Conservation (phyloP, 441 rosid species). For the Caryocar brasiliense region DNA sequence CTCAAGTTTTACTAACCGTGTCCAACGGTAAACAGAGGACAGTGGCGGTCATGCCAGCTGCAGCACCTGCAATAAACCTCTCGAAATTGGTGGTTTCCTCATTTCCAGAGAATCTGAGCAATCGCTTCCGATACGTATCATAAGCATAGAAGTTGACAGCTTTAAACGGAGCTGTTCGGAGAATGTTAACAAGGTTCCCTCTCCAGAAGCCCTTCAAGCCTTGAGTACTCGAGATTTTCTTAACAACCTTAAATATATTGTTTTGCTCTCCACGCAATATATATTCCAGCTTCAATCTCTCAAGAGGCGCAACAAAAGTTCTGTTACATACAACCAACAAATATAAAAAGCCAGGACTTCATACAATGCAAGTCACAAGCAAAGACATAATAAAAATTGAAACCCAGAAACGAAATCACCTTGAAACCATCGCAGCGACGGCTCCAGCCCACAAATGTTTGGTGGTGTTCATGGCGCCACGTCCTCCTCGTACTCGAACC, state of each 20-base stretch:
- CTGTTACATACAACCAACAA: slow-evolving; percentile 19
- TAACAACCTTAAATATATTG: slow-evolving; percentile 48
- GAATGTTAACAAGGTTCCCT: slow-evolving; percentile 74
- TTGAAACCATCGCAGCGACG: slow-evolving; percentile 77
- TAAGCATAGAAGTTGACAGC: slow-evolving; percentile 73
- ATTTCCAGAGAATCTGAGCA: slow-evolving; percentile 56
- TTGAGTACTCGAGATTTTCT: slow-evolving; percentile 51
- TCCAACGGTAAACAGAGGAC: slow-evolving; percentile 74
- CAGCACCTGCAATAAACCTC: slow-evolving; percentile 78
- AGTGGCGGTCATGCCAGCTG: slow-evolving; percentile 77
- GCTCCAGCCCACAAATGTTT: slow-evolving; percentile 88
- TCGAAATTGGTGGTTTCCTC: slow-evolving; percentile 67
- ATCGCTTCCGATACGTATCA: slow-evolving; percentile 68
- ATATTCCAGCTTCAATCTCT: slow-evolving; percentile 79
- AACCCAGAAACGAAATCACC: slow-evolving; percentile 21
- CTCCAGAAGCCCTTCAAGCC: slow-evolving; percentile 74
- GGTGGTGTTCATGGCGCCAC: slow-evolving; percentile 45
- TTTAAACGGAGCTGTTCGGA: slow-evolving; percentile 79
- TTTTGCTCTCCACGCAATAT: slow-evolving; percentile 71
- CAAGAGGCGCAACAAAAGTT: slow-evolving; percentile 77
- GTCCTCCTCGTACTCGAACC: background rate
- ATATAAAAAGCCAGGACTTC: background rate
- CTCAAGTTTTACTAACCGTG: slow-evolving; percentile 39
- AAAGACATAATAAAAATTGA: background rate
- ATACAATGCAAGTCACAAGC: no score